Conservation (phyloP, 352 stramenopile species). For the Plasmopara muralis region DNA sequence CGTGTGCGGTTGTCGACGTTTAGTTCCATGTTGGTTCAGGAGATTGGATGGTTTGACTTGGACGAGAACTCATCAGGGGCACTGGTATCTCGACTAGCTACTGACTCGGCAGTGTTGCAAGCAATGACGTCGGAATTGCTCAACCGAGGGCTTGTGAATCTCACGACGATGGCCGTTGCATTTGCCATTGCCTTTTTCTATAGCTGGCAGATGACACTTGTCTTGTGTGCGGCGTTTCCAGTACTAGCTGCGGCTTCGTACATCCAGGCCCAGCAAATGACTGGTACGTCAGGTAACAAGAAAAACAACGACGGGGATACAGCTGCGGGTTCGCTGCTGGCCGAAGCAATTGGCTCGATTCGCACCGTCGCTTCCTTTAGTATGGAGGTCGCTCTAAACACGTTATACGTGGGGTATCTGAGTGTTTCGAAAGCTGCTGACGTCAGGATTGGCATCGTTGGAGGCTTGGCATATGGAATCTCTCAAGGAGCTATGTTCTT, state of each 20-base stretch:
- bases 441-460: conserved; percentile 40
- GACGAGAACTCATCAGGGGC: conserved; percentile 67
- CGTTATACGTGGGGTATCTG: conserved; percentile 30
- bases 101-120: conserved; percentile 72
- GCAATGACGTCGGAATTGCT: conserved; percentile 65
- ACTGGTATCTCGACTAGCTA: conserved; percentile 61
- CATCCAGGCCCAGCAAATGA: conserved; percentile 26
- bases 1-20: conserved; percentile 52
- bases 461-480: conserved; percentile 57
- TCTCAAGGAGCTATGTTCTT: conserved; percentile 66
- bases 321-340: conserved; percentile 34
- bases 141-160: conserved; percentile 41
- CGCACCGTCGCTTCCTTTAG: conserved; percentile 55
- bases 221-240: conserved; percentile 31
- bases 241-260: conserved; percentile 27
- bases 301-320: conserved; percentile 46
- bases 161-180: conserved; percentile 37
- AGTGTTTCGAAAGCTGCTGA: conserved; percentile 29
- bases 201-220: conserved; percentile 56
- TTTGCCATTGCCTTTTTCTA: conserved; percentile 51
- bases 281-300: conserved; percentile 31
- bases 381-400: conserved; percentile 35
- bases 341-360: conserved; percentile 40
- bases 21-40: conserved; percentile 58
- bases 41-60: conserved; percentile 80